Conservation (phyloP, 2,329 filamentous ascomycete species). For the Trichothecium roseum region DNA sequence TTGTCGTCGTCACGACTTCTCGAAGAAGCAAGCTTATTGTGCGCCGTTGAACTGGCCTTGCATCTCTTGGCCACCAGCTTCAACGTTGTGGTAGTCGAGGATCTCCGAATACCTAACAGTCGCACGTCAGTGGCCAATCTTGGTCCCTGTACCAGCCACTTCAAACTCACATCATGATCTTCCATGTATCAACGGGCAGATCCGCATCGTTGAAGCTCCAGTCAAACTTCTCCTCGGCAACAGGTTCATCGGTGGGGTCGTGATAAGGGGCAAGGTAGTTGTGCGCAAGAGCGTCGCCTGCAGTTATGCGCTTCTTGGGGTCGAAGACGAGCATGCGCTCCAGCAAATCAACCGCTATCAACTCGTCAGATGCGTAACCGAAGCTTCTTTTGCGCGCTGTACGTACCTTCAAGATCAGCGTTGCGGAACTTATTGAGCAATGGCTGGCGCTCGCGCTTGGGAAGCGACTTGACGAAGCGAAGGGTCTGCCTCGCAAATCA, state of each 20-base stretch:
- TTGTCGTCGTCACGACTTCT: background rate
- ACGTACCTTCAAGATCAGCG: constrained; percentile 71
- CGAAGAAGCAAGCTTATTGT: constrained; percentile 10
- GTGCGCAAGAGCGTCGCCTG: constrained; percentile 75
- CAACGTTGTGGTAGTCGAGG: constrained; percentile 94
- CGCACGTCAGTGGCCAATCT: background rate
- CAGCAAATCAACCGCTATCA: constrained; percentile 75
- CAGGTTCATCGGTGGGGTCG: constrained; percentile 91
- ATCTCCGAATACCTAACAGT: constrained; percentile 86
- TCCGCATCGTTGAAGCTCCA: constrained; percentile 99
- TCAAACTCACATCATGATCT: constrained; percentile 91
- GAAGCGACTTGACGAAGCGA: constrained; percentile 93
- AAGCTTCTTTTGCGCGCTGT: background rate
- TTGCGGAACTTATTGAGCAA: constrained; percentile 88
- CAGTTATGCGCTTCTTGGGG: constrained; percentile 89
- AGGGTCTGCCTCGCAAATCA: constrained; percentile 52
- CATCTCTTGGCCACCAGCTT: constrained; percentile 34
- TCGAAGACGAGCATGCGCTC: constrained; percentile 98
- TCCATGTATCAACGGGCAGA: constrained; percentile 97
- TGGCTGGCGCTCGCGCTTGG: constrained; percentile 85
- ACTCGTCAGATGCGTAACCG: background rate
- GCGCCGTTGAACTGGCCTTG: constrained; percentile 27
- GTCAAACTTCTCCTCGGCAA: constrained; percentile 95
- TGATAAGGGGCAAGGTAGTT: constrained; percentile 95
- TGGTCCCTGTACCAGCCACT: background rate